These are phyloP conservation scores for Conticribra weissflogii DNA, from an alignment of 108 stramenopile species.

Conservation along the genomic window DNA sequence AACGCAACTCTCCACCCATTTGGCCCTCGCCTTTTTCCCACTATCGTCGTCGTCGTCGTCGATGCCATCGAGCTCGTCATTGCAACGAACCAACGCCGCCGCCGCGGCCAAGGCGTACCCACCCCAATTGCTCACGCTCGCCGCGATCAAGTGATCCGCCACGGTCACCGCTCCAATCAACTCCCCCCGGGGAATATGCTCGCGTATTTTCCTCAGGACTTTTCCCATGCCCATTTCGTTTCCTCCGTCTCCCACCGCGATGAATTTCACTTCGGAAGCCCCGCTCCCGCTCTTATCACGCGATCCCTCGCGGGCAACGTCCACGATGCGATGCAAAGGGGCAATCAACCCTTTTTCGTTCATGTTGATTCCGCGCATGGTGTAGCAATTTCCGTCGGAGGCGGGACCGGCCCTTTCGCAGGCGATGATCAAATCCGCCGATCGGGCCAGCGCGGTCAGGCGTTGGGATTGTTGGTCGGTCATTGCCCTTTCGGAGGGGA, in stretches of 20 bases:
- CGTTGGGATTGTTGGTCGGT: slow-evolving; percentile 52
- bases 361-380: slow-evolving; percentile 87
- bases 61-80: slow-evolving; percentile 5
- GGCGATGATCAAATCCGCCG: slow-evolving; percentile 56
- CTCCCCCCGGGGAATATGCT: slow-evolving; percentile 63
- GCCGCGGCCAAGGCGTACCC: slow-evolving; percentile 80
- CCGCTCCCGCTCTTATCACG: no score
- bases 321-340: slow-evolving; percentile 71
- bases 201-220: slow-evolving; percentile 58
- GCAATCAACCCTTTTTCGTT: slow-evolving; percentile 64
- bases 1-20: slow-evolving; percentile 56
- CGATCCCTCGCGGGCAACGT: slow-evolving; percentile 31
- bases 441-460: slow-evolving; percentile 43
- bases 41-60: neutral
- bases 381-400: slow-evolving; percentile 78
- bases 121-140: slow-evolving; percentile 90
- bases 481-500: slow-evolving; percentile 43
- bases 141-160: slow-evolving; percentile 74
- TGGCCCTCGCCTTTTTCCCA: neutral
- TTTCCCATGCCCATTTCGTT: slow-evolving; percentile 93
- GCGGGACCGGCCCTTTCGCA: slow-evolving; percentile 85
- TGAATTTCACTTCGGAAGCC: slow-evolving; percentile 23
- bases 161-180: slow-evolving; percentile 66
- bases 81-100: slow-evolving; percentile 42
- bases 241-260: slow-evolving; percentile 77